Conservation (phyloP, 768 basidiomycete species). For the Boletus huronensis region DNA sequence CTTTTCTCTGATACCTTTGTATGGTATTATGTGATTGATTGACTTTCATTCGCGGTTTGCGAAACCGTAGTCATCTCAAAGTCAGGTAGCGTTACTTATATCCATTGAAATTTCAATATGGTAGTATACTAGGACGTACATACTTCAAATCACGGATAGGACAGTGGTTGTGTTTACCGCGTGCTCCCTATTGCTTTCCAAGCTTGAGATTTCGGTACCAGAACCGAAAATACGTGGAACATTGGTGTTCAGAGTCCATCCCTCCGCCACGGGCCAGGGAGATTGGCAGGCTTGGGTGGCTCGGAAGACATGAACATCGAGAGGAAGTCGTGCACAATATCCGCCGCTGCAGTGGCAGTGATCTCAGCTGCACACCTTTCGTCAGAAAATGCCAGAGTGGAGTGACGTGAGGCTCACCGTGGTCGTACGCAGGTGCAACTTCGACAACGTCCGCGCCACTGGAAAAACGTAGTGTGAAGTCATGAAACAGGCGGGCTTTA, state of each 20-base stretch:
- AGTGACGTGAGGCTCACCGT: conserved; percentile 13
- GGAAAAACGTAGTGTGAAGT: not conserved
- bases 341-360: conserved; percentile 42
- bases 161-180: not conserved
- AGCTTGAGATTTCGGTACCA: not conserved
- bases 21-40: conserved; percentile 8
- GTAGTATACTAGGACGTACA: conserved; percentile 24
- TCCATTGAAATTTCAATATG: not conserved
- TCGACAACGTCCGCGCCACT: conserved; percentile 27
- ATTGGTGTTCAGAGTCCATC: conserved; percentile 20
- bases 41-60: not conserved
- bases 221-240: not conserved
- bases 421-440: conserved; percentile 28
- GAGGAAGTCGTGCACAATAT: conserved; percentile 45
- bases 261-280: conserved; percentile 8
- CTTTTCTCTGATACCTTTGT: conserved; percentile 23
- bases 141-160: not conserved
- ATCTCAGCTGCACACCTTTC: conserved; percentile 30
- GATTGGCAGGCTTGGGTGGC: conserved; percentile 20
- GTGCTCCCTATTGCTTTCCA: not conserved
- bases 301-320: conserved; percentile 34
- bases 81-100: not conserved
- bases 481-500: not conserved
- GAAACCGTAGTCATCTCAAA: not conserved
- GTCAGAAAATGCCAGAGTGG: conserved; percentile 4